A percentile compares a stretch with the other conserved stretches of the same genome.
Evolutionary conservation across 1,139 yeast species (phyloP).

Genomic region (Sugiyamaella castrensis): DNA sequence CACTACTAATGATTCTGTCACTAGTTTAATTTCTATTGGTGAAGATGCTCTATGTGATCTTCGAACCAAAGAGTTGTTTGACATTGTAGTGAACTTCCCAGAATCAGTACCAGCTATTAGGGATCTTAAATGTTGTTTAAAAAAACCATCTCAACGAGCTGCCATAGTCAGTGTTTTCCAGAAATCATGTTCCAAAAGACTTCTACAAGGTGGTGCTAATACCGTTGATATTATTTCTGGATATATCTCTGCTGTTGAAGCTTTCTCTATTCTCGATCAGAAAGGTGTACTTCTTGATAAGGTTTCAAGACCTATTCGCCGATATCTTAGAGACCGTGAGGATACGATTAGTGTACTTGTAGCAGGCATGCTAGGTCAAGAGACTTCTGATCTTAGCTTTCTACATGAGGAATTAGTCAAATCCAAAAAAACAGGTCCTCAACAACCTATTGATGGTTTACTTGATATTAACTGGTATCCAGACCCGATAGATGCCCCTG

Average conservation of each 20-base stretch:
- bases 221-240: constrained; percentile 70
- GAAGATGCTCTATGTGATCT: constrained; percentile 28
- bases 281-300: constrained; percentile 78
- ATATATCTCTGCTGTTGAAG: constrained; percentile 68
- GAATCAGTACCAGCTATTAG: constrained; percentile 54
- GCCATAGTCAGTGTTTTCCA: constrained; percentile 57
- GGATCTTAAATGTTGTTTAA: constrained; percentile 51
- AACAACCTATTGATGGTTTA: constrained; percentile 38
- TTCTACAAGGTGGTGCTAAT: constrained; percentile 79
- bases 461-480: constrained; percentile 70
- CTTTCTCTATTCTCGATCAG: constrained; percentile 79
- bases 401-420: constrained; percentile 52
- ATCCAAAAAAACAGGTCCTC: constrained; percentile 17
- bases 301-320: constrained; percentile 70
- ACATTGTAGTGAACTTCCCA: constrained; percentile 60
- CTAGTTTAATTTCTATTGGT: not conserved
- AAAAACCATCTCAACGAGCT: constrained; percentile 43
- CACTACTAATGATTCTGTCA: not conserved
- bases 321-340: constrained; percentile 62
- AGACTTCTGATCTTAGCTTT: constrained; percentile 46
- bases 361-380: constrained; percentile 62
- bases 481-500: constrained; percentile 89
- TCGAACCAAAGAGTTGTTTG: constrained; percentile 62
- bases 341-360: constrained; percentile 74
- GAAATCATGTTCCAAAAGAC: constrained; percentile 45